Evolutionary conservation across 2,329 filamentous ascomycete genomes (phyloP), one percentile per base, ranked within the genome.

Genomic region (Endoconidiophora laricicola): DNA sequence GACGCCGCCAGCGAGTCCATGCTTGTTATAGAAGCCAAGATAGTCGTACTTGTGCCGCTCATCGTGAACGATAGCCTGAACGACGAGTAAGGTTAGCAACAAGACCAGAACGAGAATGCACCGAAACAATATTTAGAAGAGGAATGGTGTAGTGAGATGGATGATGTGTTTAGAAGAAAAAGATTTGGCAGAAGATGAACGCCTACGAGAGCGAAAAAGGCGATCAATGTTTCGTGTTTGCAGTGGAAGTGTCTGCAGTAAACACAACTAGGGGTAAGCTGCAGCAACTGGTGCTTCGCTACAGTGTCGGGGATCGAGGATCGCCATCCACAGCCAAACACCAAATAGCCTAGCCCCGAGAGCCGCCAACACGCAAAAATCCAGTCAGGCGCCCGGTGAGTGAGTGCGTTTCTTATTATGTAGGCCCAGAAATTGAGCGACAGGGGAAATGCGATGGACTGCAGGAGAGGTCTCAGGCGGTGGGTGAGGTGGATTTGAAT

Each of bases 261-360:
- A 45, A 44, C 18, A 26, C n/a, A 14, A 26, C 45, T 47, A 47
- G 36, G 45, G 45, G 45, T 38, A 33, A 33, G 29, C 29, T 33
- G 29, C 29, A 33, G 29, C 40, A 43, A 18, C 6, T 23, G 29
- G 29, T 33, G 29, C 29, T 33, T 33, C 45, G 45, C 40, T 26
- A 23, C 24, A 49, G 33, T 33, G 47, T 44, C 40, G 40, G 47
- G 26, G 40, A 49, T 49, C 5, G 40, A 20, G n/a, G 45, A 47
- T 49, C 24, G 29, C 29, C 29, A 33, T 33, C 29, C 29, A 33
- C 29, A 33, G 29, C 29, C 29, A 33, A 33, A 33, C 29, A 12
- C 29, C 29, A 33, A 10, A 33, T 12, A 33, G 29, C 26, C 6
- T 10, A 33, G 26, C 26, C 26, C 26, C 12, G 4, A 10, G 12